Percentiles rank a stretch among this genome's conserved stretches.
These are phyloP conservation scores for Morella rubra DNA, from an alignment of 306 rosid genomes.

Conservation along the genomic window DNA sequence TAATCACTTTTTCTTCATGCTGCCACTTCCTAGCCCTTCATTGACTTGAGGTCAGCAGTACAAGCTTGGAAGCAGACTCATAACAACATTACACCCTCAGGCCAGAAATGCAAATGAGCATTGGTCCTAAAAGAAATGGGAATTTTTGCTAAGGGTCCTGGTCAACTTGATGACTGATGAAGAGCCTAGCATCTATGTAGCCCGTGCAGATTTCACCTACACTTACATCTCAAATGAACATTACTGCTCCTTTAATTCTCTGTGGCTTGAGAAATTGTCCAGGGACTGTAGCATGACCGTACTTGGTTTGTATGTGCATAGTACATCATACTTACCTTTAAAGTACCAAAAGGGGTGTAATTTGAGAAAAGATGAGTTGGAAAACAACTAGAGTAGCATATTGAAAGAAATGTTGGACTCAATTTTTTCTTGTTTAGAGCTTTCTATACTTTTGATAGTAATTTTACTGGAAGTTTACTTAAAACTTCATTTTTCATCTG, in stretches of 20 bases:
- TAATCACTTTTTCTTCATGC: not conserved
- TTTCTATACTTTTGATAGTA: not conserved
- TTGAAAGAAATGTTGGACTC: not conserved
- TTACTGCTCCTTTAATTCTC: not conserved
- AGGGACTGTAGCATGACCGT: not conserved
- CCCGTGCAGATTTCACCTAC: not conserved
- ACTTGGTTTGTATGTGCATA: not conserved
- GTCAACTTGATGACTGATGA: not conserved
- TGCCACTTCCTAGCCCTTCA: not conserved
- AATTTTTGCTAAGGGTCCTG: not conserved
- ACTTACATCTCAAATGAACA: not conserved
- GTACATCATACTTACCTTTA: not conserved
- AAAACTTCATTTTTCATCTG: slow-evolving; percentile 17
- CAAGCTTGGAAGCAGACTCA: not conserved
- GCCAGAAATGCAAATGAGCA: not conserved
- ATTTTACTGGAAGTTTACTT: slow-evolving; percentile 7
- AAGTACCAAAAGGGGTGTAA: not conserved
- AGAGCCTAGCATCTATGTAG: not conserved
- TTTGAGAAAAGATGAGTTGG: not conserved
- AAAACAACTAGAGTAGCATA: not conserved
- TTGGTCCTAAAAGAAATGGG: not conserved
- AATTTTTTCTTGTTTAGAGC: slow-evolving; percentile 2
- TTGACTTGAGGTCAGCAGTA: not conserved
- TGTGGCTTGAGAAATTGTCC: not conserved
- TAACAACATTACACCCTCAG: not conserved